Conservation (phyloP, 352 stramenopile species). For the Phytophthora chlamydospora region DNA sequence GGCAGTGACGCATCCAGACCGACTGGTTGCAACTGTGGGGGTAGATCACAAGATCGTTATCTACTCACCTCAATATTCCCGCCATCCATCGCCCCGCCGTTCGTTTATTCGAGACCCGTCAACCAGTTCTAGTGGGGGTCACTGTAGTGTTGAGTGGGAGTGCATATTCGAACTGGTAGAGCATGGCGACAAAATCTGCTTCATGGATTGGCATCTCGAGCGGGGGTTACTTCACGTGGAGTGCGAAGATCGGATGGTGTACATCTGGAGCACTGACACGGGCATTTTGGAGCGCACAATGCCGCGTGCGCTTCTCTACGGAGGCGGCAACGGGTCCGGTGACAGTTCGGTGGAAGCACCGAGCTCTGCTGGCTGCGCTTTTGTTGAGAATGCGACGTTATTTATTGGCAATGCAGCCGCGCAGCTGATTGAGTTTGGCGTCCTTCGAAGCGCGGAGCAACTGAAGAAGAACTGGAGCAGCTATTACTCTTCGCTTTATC, state of each 20-base stretch:
- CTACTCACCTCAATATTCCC: slow-evolving; percentile 62
- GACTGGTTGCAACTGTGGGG: slow-evolving; percentile 67
- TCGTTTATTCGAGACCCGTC: slow-evolving; percentile 14
- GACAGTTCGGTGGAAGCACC: slow-evolving; percentile 13
- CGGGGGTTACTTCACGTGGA: slow-evolving; percentile 65
- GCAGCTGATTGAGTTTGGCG: slow-evolving; percentile 69
- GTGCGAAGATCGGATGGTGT: slow-evolving; percentile 77
- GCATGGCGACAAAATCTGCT: slow-evolving; percentile 57
- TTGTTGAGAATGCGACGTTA: slow-evolving; percentile 60
- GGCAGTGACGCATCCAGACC: slow-evolving; percentile 47
- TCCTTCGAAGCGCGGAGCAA: slow-evolving; percentile 67
- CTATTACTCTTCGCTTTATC: slow-evolving; percentile 53
- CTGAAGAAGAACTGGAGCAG: slow-evolving; percentile 76
- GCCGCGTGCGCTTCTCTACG: slow-evolving; percentile 58
- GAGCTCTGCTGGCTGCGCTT: slow-evolving; percentile 3
- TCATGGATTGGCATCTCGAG: slow-evolving; percentile 69
- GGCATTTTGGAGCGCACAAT: slow-evolving; percentile 74
- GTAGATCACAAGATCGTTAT: slow-evolving; percentile 64
- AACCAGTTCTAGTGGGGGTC: neutral
- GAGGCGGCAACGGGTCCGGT: slow-evolving; percentile 40
- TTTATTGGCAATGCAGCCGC: slow-evolving; percentile 57
- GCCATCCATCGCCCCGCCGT: slow-evolving; percentile 33
- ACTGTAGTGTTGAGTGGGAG: slow-evolving; percentile 56
- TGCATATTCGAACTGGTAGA: slow-evolving; percentile 69
- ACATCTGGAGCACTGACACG: slow-evolving; percentile 83